phyloP scores from a whole-genome alignment of 805 yeast genomes.

The Myxozyma mucilagina region DNA sequence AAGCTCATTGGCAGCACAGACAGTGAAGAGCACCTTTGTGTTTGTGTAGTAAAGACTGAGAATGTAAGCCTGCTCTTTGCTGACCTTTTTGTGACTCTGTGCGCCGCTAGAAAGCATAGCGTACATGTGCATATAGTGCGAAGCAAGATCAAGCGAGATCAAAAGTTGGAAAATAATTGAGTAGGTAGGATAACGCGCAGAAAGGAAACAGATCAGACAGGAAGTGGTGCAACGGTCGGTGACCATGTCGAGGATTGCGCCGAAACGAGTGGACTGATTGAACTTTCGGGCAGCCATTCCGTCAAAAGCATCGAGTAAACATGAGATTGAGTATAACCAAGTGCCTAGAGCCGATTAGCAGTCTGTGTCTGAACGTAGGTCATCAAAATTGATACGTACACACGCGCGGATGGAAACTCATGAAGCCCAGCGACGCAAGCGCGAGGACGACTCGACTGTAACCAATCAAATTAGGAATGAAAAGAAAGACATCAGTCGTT shows the following conservation, averaged over 20 bases:
- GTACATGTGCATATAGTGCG: slow-evolving; percentile 98
- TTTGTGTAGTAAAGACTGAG: slow-evolving; percentile 85
- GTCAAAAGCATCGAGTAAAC: slow-evolving; percentile 92
- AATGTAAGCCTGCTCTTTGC: slow-evolving; percentile 65
- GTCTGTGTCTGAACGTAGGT: background rate
- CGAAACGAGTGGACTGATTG: slow-evolving; percentile 87
- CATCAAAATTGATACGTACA: slow-evolving; percentile 43
- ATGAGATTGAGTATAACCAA: slow-evolving; percentile 77
- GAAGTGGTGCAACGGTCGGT: slow-evolving; percentile 97
- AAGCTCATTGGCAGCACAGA: slow-evolving; percentile 90
- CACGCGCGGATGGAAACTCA: slow-evolving; percentile 79
- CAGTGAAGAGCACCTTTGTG: slow-evolving; percentile 73
- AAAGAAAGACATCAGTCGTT: slow-evolving; percentile 62
- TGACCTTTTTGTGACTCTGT: slow-evolving; percentile 79
- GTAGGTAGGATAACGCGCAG: slow-evolving; percentile 74
- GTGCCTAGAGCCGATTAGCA: slow-evolving; percentile 39
- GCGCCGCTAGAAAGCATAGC: slow-evolving; percentile 83
- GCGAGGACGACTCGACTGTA: slow-evolving; percentile 82
- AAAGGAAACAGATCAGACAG: slow-evolving; percentile 82
- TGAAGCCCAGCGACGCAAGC: slow-evolving; percentile 71
- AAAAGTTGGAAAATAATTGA: slow-evolving; percentile 76
- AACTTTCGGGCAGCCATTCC: slow-evolving; percentile 91
- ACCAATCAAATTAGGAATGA: slow-evolving; percentile 90
- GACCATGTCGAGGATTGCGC: slow-evolving; percentile 98
- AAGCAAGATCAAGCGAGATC: slow-evolving; percentile 76